These are phyloP conservation scores for Harringtonia aguacate DNA, from an alignment of 2,329 filamentous ascomycete genomes.

Conservation along the genomic window DNA sequence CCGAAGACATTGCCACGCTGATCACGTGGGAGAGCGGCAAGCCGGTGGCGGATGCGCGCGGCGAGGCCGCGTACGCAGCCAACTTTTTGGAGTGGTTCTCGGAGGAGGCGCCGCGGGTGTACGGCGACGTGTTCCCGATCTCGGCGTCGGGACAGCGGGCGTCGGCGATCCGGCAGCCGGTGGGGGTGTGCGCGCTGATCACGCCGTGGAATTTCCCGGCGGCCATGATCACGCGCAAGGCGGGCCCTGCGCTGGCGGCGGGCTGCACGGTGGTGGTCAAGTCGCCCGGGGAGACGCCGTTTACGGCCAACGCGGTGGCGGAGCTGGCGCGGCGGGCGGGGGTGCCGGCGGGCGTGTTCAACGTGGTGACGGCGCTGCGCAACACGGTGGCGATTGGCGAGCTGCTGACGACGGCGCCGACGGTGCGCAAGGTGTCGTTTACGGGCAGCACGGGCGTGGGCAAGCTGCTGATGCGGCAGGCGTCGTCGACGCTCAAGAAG, in stretches of 20 bases:
- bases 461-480: slow-evolving; percentile 50
- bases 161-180: no score
- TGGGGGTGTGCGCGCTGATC: no score
- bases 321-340: slow-evolving; percentile 60
- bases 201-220: no score
- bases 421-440: slow-evolving; percentile 57
- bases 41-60: no score
- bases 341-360: slow-evolving; percentile 61
- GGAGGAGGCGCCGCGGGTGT: no score
- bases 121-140: no score
- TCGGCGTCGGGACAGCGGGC: no score
- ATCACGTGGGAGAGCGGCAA: no score
- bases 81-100: no score
- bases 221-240: no score
- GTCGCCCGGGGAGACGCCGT: slow-evolving; percentile 61
- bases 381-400: slow-evolving; percentile 31
- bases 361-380: slow-evolving; percentile 30
- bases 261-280: slow-evolving; percentile 66
- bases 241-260: slow-evolving; percentile 47
- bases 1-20: no score
- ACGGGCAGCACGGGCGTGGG: slow-evolving; percentile 61
- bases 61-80: no score
- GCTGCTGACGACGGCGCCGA: slow-evolving; percentile 29
- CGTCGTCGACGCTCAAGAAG: slow-evolving; percentile 56
- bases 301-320: slow-evolving; percentile 59